Evolutionary conservation across 768 basidiomycete genomes (phyloP), one percentile per base, ranked within the genome.

Genomic region (Sarcomyxa edulis): DNA sequence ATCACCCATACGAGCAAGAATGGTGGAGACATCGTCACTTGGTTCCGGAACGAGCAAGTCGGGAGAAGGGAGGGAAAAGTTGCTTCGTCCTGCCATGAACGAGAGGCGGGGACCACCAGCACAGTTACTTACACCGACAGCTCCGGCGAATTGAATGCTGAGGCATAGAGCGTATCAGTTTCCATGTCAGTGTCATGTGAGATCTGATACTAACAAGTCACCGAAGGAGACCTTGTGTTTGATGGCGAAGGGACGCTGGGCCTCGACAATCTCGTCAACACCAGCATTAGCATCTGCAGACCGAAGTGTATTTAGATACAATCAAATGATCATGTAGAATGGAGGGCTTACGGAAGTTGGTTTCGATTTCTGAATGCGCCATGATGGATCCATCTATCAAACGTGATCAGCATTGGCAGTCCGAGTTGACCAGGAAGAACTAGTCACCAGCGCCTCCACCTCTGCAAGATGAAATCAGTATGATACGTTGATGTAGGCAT

Each of bases 141-240:
- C 59, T 27, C 55, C 59, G 20, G 60, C 56, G 35, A 64, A 60
- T 35, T 62, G 63, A 32, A 64, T 63, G 35, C 56, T 54, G 28
- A 1, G 11, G 6, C 21, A 11, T 23, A 11, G 3, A 32, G 16
- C 10, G n/a, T 16, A 30, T 21, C 19, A 21, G 31, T 12, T 1
- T 15, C 7, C 7, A 15, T 23, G 14, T 33, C 14, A 22, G 19
- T 18, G 5, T 14, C 37, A 10, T 3, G 5, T 6, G 18, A 32
- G 12, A n/a, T n/a, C n/a, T 6, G 20, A 6, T 8, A 30, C 54
- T 25, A 35, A 65, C 64, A 68, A 60, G 48, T 68, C 66, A 16
- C 61, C 65, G 23, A 55, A 53, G 5, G 60, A 56, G 6, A 66
- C 55, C 10, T 51, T 46, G 35, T 60, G 56, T 18, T 40, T 49